These are phyloP conservation scores for Alopecurus myosuroides DNA, from an alignment of 176 grass and related monocot genomes.

Conservation along the genomic window DNA sequence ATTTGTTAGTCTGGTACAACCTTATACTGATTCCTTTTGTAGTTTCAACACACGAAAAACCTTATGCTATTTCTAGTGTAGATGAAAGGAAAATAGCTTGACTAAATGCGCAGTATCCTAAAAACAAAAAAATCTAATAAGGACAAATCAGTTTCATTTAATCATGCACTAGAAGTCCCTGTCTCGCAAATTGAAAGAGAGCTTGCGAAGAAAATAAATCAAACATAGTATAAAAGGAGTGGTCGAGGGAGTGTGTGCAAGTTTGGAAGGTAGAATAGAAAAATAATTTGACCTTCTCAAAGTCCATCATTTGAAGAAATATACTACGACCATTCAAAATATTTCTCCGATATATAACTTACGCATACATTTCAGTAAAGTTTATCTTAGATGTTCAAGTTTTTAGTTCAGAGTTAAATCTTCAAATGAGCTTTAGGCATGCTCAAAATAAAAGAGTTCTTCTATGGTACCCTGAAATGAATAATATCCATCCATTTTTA, in stretches of 20 bases:
- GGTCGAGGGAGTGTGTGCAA: neutral
- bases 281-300: neutral
- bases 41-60: slow-evolving; percentile 53
- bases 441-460: too few relatives aligned
- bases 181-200: neutral
- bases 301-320: neutral
- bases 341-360: neutral
- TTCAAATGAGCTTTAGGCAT: too few relatives aligned
- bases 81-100: slow-evolving; percentile 16
- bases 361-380: neutral
- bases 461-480: too few relatives aligned
- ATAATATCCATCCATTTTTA: too few relatives aligned
- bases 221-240: neutral
- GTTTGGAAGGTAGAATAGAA: neutral
- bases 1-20: slow-evolving; percentile 59
- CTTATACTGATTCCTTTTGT: slow-evolving; percentile 61
- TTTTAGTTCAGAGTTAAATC: neutral
- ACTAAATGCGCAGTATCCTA: neutral
- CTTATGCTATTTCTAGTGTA: slow-evolving; percentile 68
- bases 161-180: neutral
- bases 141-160: neutral
- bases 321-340: neutral
- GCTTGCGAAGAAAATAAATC: neutral
- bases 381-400: neutral
- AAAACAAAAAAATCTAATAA: neutral